Evolutionary conservation across 2,329 filamentous ascomycete species (phyloP).

Genomic region (Ceratocystis papillata): DNA sequence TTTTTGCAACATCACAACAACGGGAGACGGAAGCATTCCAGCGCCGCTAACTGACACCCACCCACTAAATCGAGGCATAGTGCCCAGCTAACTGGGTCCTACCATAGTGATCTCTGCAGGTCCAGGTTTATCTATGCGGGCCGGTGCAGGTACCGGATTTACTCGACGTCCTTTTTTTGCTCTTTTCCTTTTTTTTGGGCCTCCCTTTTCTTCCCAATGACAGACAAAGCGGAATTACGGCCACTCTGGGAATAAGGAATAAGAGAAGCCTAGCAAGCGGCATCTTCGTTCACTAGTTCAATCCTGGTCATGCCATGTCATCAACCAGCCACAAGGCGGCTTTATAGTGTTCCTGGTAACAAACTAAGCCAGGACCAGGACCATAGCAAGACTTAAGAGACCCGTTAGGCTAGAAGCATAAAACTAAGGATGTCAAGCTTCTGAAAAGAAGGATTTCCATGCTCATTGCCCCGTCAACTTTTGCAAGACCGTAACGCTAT

Average conservation of each 20-base stretch:
- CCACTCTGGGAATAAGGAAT: not conserved
- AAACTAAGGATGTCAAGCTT: not conserved
- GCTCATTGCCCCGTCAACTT: not conserved
- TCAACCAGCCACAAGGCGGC: constrained; percentile 1
- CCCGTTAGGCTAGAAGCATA: too few species aligned
- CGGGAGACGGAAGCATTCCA: not conserved
- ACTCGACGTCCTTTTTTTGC: not conserved
- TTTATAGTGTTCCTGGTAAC: not conserved
- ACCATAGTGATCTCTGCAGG: constrained; percentile 8
- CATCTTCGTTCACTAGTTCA: not conserved
- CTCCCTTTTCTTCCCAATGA: constrained; percentile 5
- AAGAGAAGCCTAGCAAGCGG: not conserved
- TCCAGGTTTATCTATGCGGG: constrained; percentile 6
- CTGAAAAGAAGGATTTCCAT: not conserved
- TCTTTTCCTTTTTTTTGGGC: not conserved
- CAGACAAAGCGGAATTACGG: constrained; percentile 1
- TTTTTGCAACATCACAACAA: not conserved
- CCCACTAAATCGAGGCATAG: not conserved
- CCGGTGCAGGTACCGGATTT: constrained; percentile 6
- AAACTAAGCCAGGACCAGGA: not conserved
- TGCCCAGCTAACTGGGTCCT: not conserved
- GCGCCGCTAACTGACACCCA: too few species aligned
- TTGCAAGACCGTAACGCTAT: too few species aligned
- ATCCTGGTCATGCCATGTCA: constrained; percentile 10
- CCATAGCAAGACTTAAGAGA: not conserved